Evolutionary conservation across 768 basidiomycete species (phyloP).

Genomic region (Leccinum broughii): DNA sequence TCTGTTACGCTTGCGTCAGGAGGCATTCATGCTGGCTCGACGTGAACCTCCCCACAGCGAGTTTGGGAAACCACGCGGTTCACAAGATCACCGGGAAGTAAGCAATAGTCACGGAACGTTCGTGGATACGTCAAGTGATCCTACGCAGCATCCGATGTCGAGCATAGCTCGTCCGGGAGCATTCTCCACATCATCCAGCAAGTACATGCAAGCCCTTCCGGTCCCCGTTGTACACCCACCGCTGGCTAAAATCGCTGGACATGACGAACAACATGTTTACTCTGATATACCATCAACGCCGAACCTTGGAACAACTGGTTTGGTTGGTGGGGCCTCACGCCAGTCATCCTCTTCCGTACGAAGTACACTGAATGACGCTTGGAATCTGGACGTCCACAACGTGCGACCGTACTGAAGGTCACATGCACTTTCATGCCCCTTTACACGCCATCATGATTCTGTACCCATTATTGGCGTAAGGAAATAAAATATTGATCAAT

Average conservation of each 20-base stretch:
- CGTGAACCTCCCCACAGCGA: constrained; percentile 11
- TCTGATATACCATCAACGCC: constrained; percentile 33
- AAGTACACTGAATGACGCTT: constrained; percentile 34
- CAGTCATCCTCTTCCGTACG: background rate
- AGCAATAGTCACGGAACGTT: constrained; percentile 37
- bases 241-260: background rate
- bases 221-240: background rate
- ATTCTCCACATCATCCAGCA: background rate
- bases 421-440: constrained; percentile 3
- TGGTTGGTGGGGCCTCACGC: background rate
- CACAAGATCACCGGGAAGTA: constrained; percentile 32
- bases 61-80: constrained; percentile 5
- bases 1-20: constrained; percentile 44
- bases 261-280: constrained; percentile 24
- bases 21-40: constrained; percentile 37
- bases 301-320: background rate
- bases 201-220: background rate
- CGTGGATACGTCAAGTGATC: constrained; percentile 9
- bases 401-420: constrained; percentile 22
- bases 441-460: background rate
- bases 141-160: background rate
- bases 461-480: background rate
- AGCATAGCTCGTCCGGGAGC: background rate
- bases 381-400: constrained; percentile 42
- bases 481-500: background rate